Conservation (phyloP, 305 asterid species). For the Fraxinus baroniana region DNA sequence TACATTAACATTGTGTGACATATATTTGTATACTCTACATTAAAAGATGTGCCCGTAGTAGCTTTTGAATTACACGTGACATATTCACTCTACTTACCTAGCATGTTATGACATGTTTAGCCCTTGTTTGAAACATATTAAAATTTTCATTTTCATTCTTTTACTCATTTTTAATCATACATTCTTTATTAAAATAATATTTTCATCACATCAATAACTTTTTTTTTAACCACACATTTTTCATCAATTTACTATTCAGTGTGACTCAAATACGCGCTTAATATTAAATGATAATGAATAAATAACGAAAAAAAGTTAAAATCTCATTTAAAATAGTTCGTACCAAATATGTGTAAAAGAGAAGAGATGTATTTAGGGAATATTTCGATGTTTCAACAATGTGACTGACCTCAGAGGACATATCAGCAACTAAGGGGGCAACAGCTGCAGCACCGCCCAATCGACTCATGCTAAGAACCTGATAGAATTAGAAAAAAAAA, state of each 20-base stretch:
- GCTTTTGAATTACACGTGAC: neutral
- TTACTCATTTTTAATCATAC: too few relatives aligned
- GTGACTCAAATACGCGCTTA: too few relatives aligned
- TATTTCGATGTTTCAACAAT: neutral
- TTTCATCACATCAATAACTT: too few relatives aligned
- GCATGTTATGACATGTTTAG: neutral
- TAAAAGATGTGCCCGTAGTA: too few relatives aligned
- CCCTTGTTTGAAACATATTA: too few relatives aligned
- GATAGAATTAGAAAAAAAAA: neutral
- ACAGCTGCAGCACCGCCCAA: constrained; percentile 86
- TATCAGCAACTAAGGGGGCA: constrained; percentile 67
- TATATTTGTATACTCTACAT: neutral
- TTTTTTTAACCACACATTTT: too few relatives aligned
- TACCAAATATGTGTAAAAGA: too few relatives aligned
- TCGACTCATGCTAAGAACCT: constrained; percentile 94
- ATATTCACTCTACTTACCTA: neutral
- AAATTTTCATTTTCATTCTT: too few relatives aligned
- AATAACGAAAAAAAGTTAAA: too few relatives aligned
- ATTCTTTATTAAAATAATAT: too few relatives aligned
- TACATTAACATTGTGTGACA: neutral
- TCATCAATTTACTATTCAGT: too few relatives aligned
- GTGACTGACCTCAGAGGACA: constrained; percentile 63
- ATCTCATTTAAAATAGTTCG: neutral
- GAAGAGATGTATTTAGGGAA: neutral
- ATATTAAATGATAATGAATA: neutral